Conservation (phyloP, 2,329 filamentous ascomycete species). For the Trichoderma atrobrunneum region DNA sequence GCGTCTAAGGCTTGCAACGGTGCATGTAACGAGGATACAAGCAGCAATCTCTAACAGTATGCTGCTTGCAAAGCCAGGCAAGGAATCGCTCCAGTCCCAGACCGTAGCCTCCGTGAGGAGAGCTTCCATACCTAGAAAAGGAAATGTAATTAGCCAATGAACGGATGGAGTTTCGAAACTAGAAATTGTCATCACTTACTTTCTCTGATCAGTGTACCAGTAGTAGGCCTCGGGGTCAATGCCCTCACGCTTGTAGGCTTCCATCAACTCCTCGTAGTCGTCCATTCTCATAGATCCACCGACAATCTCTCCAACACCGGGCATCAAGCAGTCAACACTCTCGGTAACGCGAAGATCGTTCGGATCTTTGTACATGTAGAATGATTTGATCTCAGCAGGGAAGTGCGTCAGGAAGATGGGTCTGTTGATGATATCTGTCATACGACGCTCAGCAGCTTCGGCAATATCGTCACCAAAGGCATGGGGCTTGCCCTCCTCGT, state of each 20-base stretch:
- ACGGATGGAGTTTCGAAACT: background rate
- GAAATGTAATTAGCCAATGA: background rate
- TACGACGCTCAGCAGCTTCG: constrained; percentile 90
- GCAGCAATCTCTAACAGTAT: constrained; percentile 63
- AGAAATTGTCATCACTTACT: constrained; percentile 42
- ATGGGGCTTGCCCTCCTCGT: constrained; percentile 89
- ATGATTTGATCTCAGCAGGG: constrained; percentile 95
- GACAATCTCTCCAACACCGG: constrained; percentile 94
- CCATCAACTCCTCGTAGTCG: constrained; percentile 83
- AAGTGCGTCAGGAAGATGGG: constrained; percentile 98
- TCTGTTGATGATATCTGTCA: constrained; percentile 95
- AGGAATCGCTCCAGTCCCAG: constrained; percentile 60
- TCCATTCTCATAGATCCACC: constrained; percentile 97
- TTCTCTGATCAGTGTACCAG: constrained; percentile 98
- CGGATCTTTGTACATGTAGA: constrained; percentile 94
- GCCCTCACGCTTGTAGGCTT: constrained; percentile 80
- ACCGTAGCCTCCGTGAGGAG: constrained; percentile 89
- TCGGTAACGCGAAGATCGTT: constrained; percentile 82
- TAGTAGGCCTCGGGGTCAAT: constrained; percentile 87
- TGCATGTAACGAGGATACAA: constrained; percentile 79
- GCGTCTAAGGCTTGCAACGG: constrained; percentile 66
- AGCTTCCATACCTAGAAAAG: constrained; percentile 65
- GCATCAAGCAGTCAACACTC: constrained; percentile 82
- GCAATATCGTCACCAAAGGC: constrained; percentile 96
- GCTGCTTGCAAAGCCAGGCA: constrained; percentile 62